Conservation (phyloP, 345 rosid genomes). For the Triadica sebifera region DNA sequence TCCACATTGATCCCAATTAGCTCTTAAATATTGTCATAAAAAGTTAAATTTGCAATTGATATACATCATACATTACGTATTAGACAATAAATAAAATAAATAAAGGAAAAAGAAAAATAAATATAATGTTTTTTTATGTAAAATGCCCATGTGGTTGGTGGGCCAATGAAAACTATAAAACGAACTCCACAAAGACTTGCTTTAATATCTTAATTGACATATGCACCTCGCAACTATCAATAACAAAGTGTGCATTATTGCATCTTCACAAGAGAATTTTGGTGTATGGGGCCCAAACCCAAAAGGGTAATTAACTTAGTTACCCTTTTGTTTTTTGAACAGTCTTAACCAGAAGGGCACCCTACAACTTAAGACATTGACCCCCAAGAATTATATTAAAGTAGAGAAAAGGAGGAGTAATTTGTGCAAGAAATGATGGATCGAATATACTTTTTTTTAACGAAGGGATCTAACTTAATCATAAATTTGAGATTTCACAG, state of each 20-base stretch:
- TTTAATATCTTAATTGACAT: slow-evolving; percentile 39
- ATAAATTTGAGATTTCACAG: no score
- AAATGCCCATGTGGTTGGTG: slow-evolving; percentile 51
- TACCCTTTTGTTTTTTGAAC: slow-evolving; percentile 29
- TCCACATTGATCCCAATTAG: no score
- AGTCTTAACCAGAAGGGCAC: slow-evolving; percentile 24
- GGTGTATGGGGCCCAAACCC: slow-evolving; percentile 33
- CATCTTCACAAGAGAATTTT: slow-evolving; percentile 24
- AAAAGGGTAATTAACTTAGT: slow-evolving; percentile 21
- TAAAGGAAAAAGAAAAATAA: slow-evolving; percentile 4
- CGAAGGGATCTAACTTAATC: no score
- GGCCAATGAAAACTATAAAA: slow-evolving; percentile 40
- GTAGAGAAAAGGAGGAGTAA: slow-evolving; percentile 1
- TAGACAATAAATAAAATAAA: not conserved
- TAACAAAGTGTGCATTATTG: slow-evolving; percentile 42
- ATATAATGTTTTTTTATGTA: slow-evolving; percentile 31
- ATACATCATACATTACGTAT: no score
- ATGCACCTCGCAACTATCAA: slow-evolving; percentile 44
- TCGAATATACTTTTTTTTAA: no score
- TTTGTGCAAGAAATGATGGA: slow-evolving; percentile 24
- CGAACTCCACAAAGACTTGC: slow-evolving; percentile 39
- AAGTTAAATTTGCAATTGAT: not conserved
- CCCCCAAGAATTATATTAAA: not conserved
- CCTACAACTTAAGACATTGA: slow-evolving; percentile 31
- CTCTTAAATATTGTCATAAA: not conserved